Percentiles rank a stretch among this genome's conserved stretches.
Conservation (phyloP, 2,329 filamentous ascomycete genomes). For the Aspergillus pseudoviridinutans region DNA sequence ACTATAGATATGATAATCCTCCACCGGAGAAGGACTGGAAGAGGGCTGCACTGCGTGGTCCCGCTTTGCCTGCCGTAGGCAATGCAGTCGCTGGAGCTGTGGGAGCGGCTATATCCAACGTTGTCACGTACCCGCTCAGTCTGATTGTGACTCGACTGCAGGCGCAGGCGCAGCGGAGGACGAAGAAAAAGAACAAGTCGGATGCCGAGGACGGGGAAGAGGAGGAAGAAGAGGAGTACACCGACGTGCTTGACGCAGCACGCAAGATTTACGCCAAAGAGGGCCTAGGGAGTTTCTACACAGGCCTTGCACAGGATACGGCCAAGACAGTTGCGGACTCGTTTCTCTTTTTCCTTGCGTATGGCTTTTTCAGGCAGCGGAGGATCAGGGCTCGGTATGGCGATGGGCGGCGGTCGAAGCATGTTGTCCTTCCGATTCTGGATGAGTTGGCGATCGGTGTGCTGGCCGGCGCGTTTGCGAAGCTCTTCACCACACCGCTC, state of each 20-base stretch:
- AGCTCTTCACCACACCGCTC: slow-evolving; percentile 73
- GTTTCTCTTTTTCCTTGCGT: slow-evolving; percentile 83
- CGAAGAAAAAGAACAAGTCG: slow-evolving; percentile 28
- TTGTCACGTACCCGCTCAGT: slow-evolving; percentile 75
- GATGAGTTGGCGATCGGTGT: slow-evolving; percentile 71
- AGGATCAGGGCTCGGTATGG: slow-evolving; percentile 40
- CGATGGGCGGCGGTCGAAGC: slow-evolving; percentile 20
- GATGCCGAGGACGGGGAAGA: slow-evolving; percentile 51
- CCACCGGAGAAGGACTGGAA: slow-evolving; percentile 29
- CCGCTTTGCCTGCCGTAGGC: slow-evolving; percentile 66
- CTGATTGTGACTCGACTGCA: slow-evolving; percentile 79
- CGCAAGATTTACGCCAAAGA: slow-evolving; percentile 66
- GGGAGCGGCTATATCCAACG: slow-evolving; percentile 74
- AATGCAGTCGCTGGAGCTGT: slow-evolving; percentile 77
- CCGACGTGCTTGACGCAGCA: slow-evolving; percentile 64
- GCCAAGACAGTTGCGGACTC: slow-evolving; percentile 68
- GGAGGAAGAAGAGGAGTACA: slow-evolving; percentile 49
- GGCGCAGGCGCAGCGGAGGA: slow-evolving; percentile 58
- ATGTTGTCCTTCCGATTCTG: slow-evolving; percentile 51
- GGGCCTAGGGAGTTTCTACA: slow-evolving; percentile 72
- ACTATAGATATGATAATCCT: slow-evolving; percentile 37
- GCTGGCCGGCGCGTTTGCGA: slow-evolving; percentile 68
- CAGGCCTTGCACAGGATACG: slow-evolving; percentile 60
- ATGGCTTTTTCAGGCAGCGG: slow-evolving; percentile 53
- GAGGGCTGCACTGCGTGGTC: slow-evolving; percentile 30